phyloP scores from a whole-genome alignment of 306 rosid genomes.

The Oemleria cerasiformis region DNA sequence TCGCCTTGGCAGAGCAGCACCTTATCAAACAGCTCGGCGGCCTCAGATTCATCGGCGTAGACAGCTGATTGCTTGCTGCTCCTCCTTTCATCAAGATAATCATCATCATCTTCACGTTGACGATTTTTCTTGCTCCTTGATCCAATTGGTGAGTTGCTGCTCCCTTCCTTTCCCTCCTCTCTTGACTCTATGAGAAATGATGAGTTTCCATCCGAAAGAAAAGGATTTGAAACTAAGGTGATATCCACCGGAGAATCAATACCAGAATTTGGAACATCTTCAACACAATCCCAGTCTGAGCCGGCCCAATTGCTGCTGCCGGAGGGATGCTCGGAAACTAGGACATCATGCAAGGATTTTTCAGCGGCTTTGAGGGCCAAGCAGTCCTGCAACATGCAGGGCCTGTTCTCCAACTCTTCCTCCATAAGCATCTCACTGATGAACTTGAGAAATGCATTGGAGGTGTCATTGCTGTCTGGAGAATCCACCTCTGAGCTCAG shows the following conservation, averaged over 20 bases:
- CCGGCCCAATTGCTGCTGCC: constrained; percentile 15
- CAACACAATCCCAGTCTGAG: constrained; percentile 22
- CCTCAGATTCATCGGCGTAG: constrained; percentile 21
- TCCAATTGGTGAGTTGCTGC: constrained; percentile 4
- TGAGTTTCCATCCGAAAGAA: background rate
- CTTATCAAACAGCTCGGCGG: constrained; percentile 33
- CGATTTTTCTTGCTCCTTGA: constrained; percentile 28
- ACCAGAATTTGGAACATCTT: constrained; percentile 16
- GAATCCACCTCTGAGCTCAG: constrained; percentile 35
- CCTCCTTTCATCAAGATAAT: constrained; percentile 27
- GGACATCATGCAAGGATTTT: constrained; percentile 70
- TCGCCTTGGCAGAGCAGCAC: constrained; percentile 34
- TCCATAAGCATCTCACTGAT: constrained; percentile 79
- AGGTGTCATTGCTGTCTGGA: constrained; percentile 32
- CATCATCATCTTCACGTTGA: constrained; percentile 23
- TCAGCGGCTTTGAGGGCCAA: constrained; percentile 81
- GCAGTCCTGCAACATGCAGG: constrained; percentile 79
- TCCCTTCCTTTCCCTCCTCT: background rate
- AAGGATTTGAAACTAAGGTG: constrained; percentile 27
- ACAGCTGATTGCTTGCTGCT: constrained; percentile 32
- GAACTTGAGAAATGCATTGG: constrained; percentile 55
- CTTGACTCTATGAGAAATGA: background rate
- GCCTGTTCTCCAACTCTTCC: constrained; percentile 57
- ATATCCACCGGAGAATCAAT: constrained; percentile 7
- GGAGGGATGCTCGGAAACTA: constrained; percentile 1